Conservation (phyloP, 1,139 yeast species). For the Tardiomyces digboiensis region DNA sequence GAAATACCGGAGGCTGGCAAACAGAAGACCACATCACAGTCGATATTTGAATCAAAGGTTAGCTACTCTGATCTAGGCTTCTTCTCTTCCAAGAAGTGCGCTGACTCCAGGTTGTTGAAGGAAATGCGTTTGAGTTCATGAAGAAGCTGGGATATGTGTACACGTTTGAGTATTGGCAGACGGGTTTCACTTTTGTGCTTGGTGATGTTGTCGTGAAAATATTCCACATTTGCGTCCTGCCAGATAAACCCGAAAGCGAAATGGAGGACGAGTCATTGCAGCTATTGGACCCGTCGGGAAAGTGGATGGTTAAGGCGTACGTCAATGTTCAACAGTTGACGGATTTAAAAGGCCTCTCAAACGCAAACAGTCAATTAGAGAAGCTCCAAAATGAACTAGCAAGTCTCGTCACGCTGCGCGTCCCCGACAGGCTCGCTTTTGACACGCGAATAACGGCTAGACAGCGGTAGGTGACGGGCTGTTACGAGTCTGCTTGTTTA, state of each 20-base stretch:
- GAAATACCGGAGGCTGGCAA: slow-evolving; percentile 90
- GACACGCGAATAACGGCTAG: slow-evolving; percentile 48
- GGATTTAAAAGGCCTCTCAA: slow-evolving; percentile 62
- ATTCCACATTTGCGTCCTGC: slow-evolving; percentile 37
- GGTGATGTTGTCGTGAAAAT: slow-evolving; percentile 55
- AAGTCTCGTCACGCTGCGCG: slow-evolving; percentile 55
- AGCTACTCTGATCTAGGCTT: slow-evolving; percentile 5
- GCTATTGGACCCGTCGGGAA: slow-evolving; percentile 45
- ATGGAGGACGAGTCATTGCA: slow-evolving; percentile 18
- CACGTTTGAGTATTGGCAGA: slow-evolving; percentile 56
- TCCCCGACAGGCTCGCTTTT: slow-evolving; percentile 75
- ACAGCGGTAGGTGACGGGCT: background rate
- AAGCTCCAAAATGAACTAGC: slow-evolving; percentile 53
- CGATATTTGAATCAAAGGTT: slow-evolving; percentile 59
- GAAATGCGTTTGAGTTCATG: slow-evolving; percentile 35
- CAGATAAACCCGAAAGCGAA: slow-evolving; percentile 13
- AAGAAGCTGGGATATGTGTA: slow-evolving; percentile 64
- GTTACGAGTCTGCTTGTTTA: background rate
- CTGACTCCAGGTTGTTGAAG: slow-evolving; percentile 5
- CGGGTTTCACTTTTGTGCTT: slow-evolving; percentile 56
- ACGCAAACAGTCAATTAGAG: slow-evolving; percentile 54
- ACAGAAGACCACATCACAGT: slow-evolving; percentile 54
- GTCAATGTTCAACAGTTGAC: slow-evolving; percentile 64
- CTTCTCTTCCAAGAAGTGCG: no score
- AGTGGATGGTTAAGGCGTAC: slow-evolving; percentile 55